Base-by-base conservation (phyloP, 352 stramenopile genomes). In the Phytophthora crassamura region DNA sequence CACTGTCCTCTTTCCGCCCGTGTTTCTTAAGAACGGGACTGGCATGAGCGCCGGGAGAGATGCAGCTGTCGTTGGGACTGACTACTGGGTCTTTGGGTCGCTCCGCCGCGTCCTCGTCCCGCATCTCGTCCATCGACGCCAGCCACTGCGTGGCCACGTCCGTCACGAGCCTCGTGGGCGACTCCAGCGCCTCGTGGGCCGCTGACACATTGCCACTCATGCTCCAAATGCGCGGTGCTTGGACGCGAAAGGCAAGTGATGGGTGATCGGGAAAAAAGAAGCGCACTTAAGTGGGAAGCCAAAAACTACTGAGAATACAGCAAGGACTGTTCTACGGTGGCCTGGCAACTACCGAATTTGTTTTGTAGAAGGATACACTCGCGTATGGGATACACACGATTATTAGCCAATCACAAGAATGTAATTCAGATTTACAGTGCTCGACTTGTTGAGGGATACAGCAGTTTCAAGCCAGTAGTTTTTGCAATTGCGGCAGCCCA, bases 131-230 rank as follows among this genome's bases (percentile, higher is more conserved):
- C 59, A 74, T 70, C 8, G 34, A 58, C 20, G 66, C 60, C 10
- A 74, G 41, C 59, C 60, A 74, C 36, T 70, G 48, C 16, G 60
- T 70, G 20, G 66, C 60, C 42, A 62, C 51, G 43, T 70, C 60
- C 5, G 66, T 74, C 46, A 63, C 65, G 25, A 74, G 65, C 7
- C 59, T 54, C 32, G 59, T 59, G 22, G 65, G 55, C n/a, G 65
- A 69, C 52, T 74, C 65, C 15, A 62, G 43, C 41, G 60, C 40
- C 49, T 67, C 56, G 5, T 28, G 20, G 18, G 45, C 45, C 12
- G 8, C 8, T 14, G 6, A 8, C 48, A 46, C 36, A 41, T 48
- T n/a, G 33, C 36, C 51, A 39, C 28, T 68, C 59, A 68, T 68
- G 3, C 11, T 14, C 28, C 32, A 54, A 40, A 58, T 15, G 9